Evolutionary conservation across 148 eudicot genomes (phyloP), one percentile per base, ranked within the genome.

Genomic region (Gaultheria prostrata): DNA sequence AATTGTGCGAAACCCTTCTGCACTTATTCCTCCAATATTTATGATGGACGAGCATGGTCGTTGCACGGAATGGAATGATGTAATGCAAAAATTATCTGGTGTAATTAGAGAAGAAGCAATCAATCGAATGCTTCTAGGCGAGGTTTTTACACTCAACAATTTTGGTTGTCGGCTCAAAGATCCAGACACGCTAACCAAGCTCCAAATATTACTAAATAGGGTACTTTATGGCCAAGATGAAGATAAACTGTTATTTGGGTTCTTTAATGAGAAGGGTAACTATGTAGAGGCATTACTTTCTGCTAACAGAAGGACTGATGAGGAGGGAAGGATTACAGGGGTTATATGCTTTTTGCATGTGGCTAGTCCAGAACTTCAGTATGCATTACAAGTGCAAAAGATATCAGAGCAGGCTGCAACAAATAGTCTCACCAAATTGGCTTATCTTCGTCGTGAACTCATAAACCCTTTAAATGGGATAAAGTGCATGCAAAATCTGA

Each of bases 11-110:
- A 92, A 80, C 85, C 94, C 91, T 28, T 88, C 84, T 85, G 86
- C 90, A 26, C 93, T 94, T 89, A 93, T 94, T 81, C 98, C 98
- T 77, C 98, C 98, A 21, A 93, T 94, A 82, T 93, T 94, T 83
- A 86, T 92, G 83, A 88, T 92, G 92, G 92, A 92, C 76, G 95
- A 91, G 45, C 83, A 90, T 80, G 98, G 95, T n/a, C 77, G 82
- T n/a, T 94, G 98, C 81, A 88, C 87, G 83, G 96, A 94, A 80
- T 93, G 98, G 98, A 94, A 93, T 71, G 90, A 88, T 81, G 88
- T 93, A 11, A 94, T 94, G 95, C 89, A 89, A 63, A 93, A 87
- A 76, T 75, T 94, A 45, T 89, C 96, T 30, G 98, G 96, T 78
- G 80, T 92, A 76, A 87, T 77, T 76, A 88, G 91, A 82, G 94